Conservation (phyloP, 2,329 filamentous ascomycete species). For the Cadophora gregata region DNA sequence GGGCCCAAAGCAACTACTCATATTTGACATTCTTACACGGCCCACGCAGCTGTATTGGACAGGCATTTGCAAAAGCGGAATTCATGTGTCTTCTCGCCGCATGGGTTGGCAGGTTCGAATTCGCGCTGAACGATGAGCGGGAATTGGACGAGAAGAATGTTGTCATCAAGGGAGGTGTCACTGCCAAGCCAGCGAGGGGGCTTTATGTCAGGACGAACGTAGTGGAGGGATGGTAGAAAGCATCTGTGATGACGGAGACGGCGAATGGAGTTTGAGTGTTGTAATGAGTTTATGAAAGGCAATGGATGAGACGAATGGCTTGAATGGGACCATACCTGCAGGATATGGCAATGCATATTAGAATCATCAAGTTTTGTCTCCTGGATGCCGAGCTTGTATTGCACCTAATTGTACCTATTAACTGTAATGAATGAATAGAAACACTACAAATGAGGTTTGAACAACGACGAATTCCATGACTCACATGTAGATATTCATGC, state of each 20-base stretch:
- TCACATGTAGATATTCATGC: no score
- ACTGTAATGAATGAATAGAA: constrained; percentile 4
- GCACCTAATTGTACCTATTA: background rate
- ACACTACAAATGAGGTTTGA: background rate
- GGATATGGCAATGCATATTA: background rate
- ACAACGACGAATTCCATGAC: background rate
- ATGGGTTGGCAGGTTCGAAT: constrained; percentile 77
- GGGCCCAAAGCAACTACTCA: constrained; percentile 76
- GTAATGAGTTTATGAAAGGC: background rate
- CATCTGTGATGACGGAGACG: background rate
- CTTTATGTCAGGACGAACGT: constrained; percentile 71
- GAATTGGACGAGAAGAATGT: constrained; percentile 71
- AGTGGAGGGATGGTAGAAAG: constrained; percentile 67
- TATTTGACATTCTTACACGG: constrained; percentile 87
- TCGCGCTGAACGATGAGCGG: constrained; percentile 60
- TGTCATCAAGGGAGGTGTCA: constrained; percentile 72
- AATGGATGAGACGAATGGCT: background rate
- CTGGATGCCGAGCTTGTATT: background rate
- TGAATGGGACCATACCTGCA: background rate
- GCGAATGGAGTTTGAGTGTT: background rate
- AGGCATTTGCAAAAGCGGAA: constrained; percentile 80
- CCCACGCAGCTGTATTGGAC: constrained; percentile 84
- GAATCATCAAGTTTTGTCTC: background rate
- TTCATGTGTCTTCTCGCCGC: constrained; percentile 82
- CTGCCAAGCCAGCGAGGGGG: constrained; percentile 74